phyloP scores from a whole-genome alignment of 495 filamentous ascomycete species.

The Penicillium crystallinum region DNA sequence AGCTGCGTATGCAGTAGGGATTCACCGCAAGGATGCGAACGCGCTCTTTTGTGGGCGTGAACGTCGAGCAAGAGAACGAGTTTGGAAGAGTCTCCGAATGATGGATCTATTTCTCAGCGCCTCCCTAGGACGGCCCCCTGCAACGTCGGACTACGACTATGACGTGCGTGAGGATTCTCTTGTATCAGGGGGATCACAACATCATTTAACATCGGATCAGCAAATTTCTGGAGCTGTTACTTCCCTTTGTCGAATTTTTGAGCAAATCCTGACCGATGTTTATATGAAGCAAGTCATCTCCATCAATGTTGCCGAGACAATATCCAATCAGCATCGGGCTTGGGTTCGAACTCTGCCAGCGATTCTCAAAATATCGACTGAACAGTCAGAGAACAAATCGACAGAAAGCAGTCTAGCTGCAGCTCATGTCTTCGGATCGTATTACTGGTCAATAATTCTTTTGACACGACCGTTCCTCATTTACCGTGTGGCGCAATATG shows the following conservation, averaged over 20 bases:
- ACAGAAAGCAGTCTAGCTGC: slow-evolving; percentile 56
- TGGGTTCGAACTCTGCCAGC: slow-evolving; percentile 36
- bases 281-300: slow-evolving; percentile 68
- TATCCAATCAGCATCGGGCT: slow-evolving; percentile 52
- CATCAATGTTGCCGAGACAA: slow-evolving; percentile 58
- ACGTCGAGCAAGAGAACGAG: slow-evolving; percentile 47
- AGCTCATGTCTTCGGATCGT: slow-evolving; percentile 63
- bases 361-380: slow-evolving; percentile 34
- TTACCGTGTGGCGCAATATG: slow-evolving; percentile 43
- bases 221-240: slow-evolving; percentile 34
- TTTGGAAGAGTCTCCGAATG: slow-evolving; percentile 59
- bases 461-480: slow-evolving; percentile 67
- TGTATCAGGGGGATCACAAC: slow-evolving; percentile 15
- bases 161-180: slow-evolving; percentile 39
- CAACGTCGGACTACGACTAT: slow-evolving; percentile 54
- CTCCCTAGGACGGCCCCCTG: slow-evolving; percentile 55
- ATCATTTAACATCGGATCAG: slow-evolving; percentile 22
- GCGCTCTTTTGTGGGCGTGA: slow-evolving; percentile 48
- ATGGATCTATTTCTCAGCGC: slow-evolving; percentile 57
- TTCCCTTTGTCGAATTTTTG: slow-evolving; percentile 56
- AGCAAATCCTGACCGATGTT: slow-evolving; percentile 59
- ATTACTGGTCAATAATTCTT: slow-evolving; percentile 69
- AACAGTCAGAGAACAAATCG: slow-evolving; percentile 30
- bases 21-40: slow-evolving; percentile 59
- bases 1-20: slow-evolving; percentile 55